Percentiles rank a stretch among this genome's conserved stretches.
Evolutionary conservation across 169 alveolate species (phyloP).

Genomic region (Toxoplasma gondii): DNA sequence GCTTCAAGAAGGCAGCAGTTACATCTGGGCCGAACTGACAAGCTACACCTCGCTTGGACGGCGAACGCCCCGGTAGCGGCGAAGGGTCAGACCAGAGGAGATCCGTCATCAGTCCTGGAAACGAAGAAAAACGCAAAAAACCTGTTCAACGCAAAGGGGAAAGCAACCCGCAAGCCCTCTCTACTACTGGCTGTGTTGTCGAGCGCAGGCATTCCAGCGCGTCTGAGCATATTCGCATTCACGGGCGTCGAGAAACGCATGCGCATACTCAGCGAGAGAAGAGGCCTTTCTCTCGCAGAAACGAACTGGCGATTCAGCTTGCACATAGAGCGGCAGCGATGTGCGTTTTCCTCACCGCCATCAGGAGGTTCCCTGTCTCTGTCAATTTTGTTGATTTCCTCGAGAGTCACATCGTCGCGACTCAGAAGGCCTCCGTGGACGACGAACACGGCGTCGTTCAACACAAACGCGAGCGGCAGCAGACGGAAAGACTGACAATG

Average conservation of each 20-base stretch:
- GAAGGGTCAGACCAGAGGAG: slow-evolving; percentile 99
- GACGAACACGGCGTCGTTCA: slow-evolving; percentile 94
- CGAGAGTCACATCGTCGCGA: slow-evolving; percentile 94
- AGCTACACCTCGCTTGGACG: slow-evolving; percentile 96
- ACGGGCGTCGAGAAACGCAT: neutral
- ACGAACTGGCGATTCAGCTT: too few relatives aligned
- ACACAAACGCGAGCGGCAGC: slow-evolving; percentile 97
- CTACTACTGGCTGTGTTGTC: too few relatives aligned
- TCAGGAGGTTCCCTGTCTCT: slow-evolving; percentile 97
- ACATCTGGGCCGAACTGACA: slow-evolving; percentile 95
- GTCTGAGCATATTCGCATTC: neutral
- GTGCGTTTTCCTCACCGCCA: slow-evolving; percentile 74
- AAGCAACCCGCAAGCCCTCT: too few relatives aligned
- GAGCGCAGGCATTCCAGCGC: neutral
- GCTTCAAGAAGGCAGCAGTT: slow-evolving; percentile 91
- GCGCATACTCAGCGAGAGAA: neutral
- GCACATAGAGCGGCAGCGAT: too few relatives aligned
- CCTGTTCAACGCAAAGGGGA: too few relatives aligned
- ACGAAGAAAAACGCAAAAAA: neutral
- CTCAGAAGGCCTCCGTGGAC: slow-evolving; percentile 98
- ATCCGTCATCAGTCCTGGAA: slow-evolving; percentile 88
- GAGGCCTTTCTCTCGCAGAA: too few relatives aligned
- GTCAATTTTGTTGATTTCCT: slow-evolving; percentile 91
- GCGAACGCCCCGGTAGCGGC: slow-evolving; percentile 94
- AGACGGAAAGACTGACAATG: slow-evolving; percentile 87